Evolutionary conservation across 345 rosid genomes (phyloP), one percentile per base, ranked within the genome.

Genomic region (Stellera chamaejasme): DNA sequence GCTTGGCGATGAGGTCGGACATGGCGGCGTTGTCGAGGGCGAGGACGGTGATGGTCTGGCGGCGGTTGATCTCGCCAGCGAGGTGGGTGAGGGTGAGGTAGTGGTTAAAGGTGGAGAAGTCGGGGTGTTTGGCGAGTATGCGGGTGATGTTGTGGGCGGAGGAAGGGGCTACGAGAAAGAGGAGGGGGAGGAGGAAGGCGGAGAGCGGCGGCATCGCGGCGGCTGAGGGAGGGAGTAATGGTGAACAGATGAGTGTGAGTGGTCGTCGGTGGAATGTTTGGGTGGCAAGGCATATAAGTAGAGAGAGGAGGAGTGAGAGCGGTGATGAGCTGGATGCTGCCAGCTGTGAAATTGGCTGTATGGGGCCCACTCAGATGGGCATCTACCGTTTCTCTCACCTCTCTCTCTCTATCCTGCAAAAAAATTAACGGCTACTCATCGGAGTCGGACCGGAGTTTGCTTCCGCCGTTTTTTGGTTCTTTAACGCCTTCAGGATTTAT

Each of bases 31-130:
- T 84, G 77, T 89, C 94, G 39, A 93, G 82, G 61, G 91, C 92
- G 12, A 85, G 79, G 26, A 93, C 82, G 10, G 99, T 93, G 70
- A 93, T 87, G 51, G 97, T 93, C 59, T 76, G 74, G 1, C 85
- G 86, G 58, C 86, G 76, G 81, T 89, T 89, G 73, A 93, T 89
- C 54, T 89, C 96, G 8, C 62, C 70, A 19, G 97, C 94, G 19
- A 93, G 90, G 79, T 83, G 97, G 50, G 99, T 89, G 15, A 62
- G 10, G 41, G 90, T 71, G 48, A 93, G 94, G 86, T 89, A 93
- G 58, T 82, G 99, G 71, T 93, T 93, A 85, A 93, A 93, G 49
- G 96, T 82, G 73, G 97, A 93, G 82, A 89, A 77, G 2, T 64
- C 55, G 0, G 94, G 96, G 80, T 87, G 77, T 58, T 72, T 72